A percentile compares a stretch with the other conserved stretches of the same genome.
These are phyloP conservation scores for Cercophora samala DNA, from an alignment of 495 filamentous ascomycete species.

Conservation along the genomic window DNA sequence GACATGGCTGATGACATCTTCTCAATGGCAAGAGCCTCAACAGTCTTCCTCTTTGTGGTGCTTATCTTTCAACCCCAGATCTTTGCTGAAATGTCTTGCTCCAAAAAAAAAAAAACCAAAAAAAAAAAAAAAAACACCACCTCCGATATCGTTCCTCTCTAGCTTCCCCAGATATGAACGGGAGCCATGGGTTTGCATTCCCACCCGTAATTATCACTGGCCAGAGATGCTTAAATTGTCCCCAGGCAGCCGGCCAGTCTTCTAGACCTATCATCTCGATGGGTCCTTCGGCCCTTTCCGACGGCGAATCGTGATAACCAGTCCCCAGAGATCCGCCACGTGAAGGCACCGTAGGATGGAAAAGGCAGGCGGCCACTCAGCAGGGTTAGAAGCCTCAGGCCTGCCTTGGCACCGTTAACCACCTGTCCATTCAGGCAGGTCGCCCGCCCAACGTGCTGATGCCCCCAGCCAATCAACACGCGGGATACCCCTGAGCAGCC, in stretches of 20 bases:
- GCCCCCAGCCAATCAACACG: constrained; percentile 13
- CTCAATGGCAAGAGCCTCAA: no score
- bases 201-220: background rate
- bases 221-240: background rate
- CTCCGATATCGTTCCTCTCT: background rate
- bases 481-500: constrained; percentile 14
- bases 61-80: background rate
- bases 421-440: constrained; percentile 26
- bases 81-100: background rate
- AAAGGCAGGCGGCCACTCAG: constrained; percentile 15
- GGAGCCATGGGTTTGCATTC: background rate
- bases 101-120: no score
- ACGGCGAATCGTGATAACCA: background rate
- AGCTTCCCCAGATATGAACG: background rate
- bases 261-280: background rate
- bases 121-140: background rate
- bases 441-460: constrained; percentile 12
- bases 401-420: constrained; percentile 12
- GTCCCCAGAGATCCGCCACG: background rate
- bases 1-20: background rate
- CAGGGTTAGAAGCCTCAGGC: background rate
- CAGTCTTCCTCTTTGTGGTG: no score
- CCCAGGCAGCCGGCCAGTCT: background rate
- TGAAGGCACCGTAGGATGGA: constrained; percentile 10
- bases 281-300: background rate